Base-by-base conservation (phyloP, 2,329 filamentous ascomycete species). In the Ceratocystis variospora region DNA sequence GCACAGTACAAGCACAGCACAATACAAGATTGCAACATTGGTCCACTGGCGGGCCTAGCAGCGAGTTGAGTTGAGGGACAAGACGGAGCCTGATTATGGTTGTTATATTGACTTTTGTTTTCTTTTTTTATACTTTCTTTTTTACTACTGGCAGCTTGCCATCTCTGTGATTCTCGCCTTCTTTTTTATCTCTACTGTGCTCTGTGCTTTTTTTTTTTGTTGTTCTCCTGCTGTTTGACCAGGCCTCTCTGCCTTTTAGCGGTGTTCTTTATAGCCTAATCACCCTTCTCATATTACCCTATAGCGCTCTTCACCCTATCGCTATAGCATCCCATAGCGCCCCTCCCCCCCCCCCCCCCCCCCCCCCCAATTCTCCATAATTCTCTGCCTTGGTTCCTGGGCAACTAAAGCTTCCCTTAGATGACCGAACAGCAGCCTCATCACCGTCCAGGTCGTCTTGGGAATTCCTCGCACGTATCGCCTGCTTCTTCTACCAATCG, bases 311-410 rank as follows among this genome's bases (percentile, higher is more conserved):
- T 22, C 28, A 19, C 5, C 48, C 28, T 22, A 12, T 15, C 19
- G 48, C 48, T 55, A 41, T 55, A 63, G 41, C 12, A 17, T 44
- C 61, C 33, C 17, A n/a, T 62, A 62, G 28, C 31, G 31, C 28
- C 17, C 45, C 55, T 25, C 17, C 25, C 19, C 22, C 2, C 2
- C 22, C 22, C 1, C 1, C 22, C 22, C 22, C 2, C 22, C 22
- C 22, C 22, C 22, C 55, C 22, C 33, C 31, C n/a, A 46, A 45
- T 62, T 62, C 22, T 61, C 44, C 53, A 22, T 55, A 33, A 46
- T 59, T 62, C 55, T 64, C 66, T 67, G 66, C 66, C 66, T 67
- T 64, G 66, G 62, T 67, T 67, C 57, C 66, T 46, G 66, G 66
- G 66, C 66, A 67, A 48, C 61, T 61, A 57, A 50, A 41, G 61